Evolutionary conservation across 1,139 yeast genomes (phyloP).

Genomic region (Saccharomycopsis hybrid): DNA sequence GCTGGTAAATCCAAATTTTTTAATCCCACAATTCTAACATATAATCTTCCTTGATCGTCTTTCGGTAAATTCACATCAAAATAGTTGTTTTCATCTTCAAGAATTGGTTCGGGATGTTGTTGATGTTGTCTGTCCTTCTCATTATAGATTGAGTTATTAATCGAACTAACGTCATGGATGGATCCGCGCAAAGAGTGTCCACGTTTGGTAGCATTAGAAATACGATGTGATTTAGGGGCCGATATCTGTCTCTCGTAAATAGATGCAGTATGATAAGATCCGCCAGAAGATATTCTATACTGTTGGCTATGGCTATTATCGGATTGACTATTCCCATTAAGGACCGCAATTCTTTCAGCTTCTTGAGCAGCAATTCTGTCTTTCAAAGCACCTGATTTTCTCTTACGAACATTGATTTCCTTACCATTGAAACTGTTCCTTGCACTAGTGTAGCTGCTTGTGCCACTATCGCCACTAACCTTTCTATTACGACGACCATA

Average conservation of each 20-base stretch:
- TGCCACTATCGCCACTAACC: conserved; percentile 7
- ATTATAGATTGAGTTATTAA: neutral
- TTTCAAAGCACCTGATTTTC: conserved; percentile 18
- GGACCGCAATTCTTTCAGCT: neutral
- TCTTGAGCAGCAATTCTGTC: neutral
- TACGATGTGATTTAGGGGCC: conserved; percentile 16
- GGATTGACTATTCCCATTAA: neutral
- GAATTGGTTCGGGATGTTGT: conserved; percentile 10
- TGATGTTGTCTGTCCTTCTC: neutral
- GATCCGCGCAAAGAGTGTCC: conserved; percentile 15
- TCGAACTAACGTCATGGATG: conserved; percentile 14
- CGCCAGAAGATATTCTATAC: conserved; percentile 1
- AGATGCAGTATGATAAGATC: conserved; percentile 7
- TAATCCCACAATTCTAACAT: conserved; percentile 58
- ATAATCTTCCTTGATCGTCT: conserved; percentile 66
- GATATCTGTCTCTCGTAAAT: conserved; percentile 17
- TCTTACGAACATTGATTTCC: conserved; percentile 14
- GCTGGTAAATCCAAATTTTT: conserved; percentile 54
- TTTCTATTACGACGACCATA: neutral
- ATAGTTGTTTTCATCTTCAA: conserved; percentile 11
- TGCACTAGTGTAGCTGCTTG: conserved; percentile 10
- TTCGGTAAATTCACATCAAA: conserved; percentile 24
- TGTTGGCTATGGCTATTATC: neutral
- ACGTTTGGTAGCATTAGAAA: conserved; percentile 11
- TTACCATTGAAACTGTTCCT: conserved; percentile 6